Evolutionary conservation across 2,329 filamentous ascomycete genomes (phyloP).

Genomic region (Fusarium caatingaense): DNA sequence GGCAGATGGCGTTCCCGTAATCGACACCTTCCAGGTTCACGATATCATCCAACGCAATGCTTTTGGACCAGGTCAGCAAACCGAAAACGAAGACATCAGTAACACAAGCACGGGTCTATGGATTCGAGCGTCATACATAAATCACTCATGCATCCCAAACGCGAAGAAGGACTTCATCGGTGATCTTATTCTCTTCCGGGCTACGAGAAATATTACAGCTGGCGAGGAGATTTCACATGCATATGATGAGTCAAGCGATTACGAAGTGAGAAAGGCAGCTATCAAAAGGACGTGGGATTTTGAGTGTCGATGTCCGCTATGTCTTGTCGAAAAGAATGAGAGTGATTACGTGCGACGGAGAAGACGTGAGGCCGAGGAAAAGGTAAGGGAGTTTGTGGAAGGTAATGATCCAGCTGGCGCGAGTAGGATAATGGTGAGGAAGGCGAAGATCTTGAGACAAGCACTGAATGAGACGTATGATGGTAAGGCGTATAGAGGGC

Average conservation of each 20-base stretch:
- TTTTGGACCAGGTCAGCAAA: constrained; percentile 48
- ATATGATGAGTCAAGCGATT: constrained; percentile 48
- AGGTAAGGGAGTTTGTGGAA: constrained; percentile 38
- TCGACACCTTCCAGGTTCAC: constrained; percentile 50
- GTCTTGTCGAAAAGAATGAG: constrained; percentile 47
- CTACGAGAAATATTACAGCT: constrained; percentile 46
- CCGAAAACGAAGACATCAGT: constrained; percentile 43
- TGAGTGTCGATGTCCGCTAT: constrained; percentile 52
- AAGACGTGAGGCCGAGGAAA: constrained; percentile 36
- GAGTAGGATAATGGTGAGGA: constrained; percentile 36
- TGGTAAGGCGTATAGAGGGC: constrained; percentile 36
- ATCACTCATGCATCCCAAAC: constrained; percentile 57
- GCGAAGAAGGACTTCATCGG: constrained; percentile 52
- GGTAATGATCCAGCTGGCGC: constrained; percentile 6
- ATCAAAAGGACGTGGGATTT: constrained; percentile 53
- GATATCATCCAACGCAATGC: constrained; percentile 50
- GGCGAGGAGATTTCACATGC: constrained; percentile 52
- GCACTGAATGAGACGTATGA: constrained; percentile 47
- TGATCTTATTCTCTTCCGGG: constrained; percentile 55
- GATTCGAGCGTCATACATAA: constrained; percentile 55
- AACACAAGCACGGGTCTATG: constrained; percentile 55
- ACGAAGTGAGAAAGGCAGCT: constrained; percentile 34
- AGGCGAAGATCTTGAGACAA: constrained; percentile 41
- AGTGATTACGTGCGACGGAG: constrained; percentile 20
- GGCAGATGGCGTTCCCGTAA: constrained; percentile 39